Percentiles rank a stretch among this genome's conserved stretches.
Conservation (phyloP, 495 filamentous ascomycete genomes). For the Neurospora pannonica region DNA sequence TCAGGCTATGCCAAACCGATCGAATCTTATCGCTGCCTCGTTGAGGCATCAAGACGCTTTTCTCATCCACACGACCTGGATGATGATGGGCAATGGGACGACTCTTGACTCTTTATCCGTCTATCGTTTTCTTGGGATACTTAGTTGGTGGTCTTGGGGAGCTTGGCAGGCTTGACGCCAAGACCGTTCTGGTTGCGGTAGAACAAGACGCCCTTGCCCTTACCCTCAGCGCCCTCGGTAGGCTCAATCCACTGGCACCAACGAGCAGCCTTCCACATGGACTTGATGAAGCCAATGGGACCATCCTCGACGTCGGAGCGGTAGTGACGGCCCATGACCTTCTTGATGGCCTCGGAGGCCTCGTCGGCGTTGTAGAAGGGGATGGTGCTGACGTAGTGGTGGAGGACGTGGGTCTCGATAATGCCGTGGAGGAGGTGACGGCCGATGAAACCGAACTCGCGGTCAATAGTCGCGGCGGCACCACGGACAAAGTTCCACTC, state of each 20-base stretch:
- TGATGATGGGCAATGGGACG: background rate
- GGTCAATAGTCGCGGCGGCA: constrained; percentile 78
- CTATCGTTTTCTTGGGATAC: background rate
- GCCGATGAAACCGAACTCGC: constrained; percentile 82
- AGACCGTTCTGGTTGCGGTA: constrained; percentile 72
- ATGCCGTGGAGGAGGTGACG: constrained; percentile 82
- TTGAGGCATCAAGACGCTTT: background rate
- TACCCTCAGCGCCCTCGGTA: constrained; percentile 54
- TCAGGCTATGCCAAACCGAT: background rate
- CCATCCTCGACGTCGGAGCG: constrained; percentile 53
- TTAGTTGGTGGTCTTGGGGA: constrained; percentile 4
- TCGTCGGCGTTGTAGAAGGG: constrained; percentile 90
- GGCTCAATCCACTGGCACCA: constrained; percentile 70
- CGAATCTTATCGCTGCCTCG: background rate
- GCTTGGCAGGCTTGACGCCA: constrained; percentile 47
- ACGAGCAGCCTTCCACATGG: constrained; percentile 55
- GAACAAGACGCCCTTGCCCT: constrained; percentile 56
- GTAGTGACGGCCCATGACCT: constrained; percentile 76
- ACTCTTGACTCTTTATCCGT: background rate
- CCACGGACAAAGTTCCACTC: constrained; percentile 82
- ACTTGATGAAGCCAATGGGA: constrained; percentile 54
- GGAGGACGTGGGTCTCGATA: constrained; percentile 84
- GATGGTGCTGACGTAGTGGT: constrained; percentile 78
- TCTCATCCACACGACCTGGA: background rate
- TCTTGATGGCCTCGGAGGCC: constrained; percentile 74